Evolutionary conservation across 257 asterid genomes (phyloP), one percentile per base, ranked within the genome.

Genomic region (Solanum peruvianum): DNA sequence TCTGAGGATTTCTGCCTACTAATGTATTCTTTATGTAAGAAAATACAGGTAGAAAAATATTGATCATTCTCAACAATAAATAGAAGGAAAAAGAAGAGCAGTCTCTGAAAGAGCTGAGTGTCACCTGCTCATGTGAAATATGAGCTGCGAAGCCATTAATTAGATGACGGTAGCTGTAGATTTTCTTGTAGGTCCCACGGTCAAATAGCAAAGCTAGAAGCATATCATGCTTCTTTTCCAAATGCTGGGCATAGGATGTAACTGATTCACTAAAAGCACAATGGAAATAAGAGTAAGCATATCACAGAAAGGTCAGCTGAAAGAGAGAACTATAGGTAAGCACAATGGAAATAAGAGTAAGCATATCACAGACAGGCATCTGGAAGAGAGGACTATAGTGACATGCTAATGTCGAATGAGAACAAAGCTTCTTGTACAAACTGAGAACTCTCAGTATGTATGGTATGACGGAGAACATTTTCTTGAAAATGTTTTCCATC

Each of bases 121-220:
- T 90, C 94, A 97, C 99, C 98, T 97, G 99, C 89, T 94, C 98
- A 16, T 98, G 96, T 23, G 97, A 87, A 87, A 90, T 92, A 83
- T 95, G 98, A 91, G 93, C 98, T 25, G 99, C 98, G 83, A 97
- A 96, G 78, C 99, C 99, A 86, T 97, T 97, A 84, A 97, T 92
- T 66, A 97, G 95, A 91, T 97, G 99, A 77, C 89, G 93, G 90
- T 97, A 97, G 93, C 99, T 97, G 88, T 97, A 97, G 89, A 97
- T 91, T 89, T 97, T 97, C 91, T 91, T 92, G 93, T 92, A 97
- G 58, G 95, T 91, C 72, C 98, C 99, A 82, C 76, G 89, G 41
- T 94, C 99, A 87, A 97, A 97, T 86, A 97, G 89, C 98, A 96
- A 89, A 69, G 89, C 98, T 5, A 97, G 98, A 93, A 97, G 96